Conservation (phyloP, 345 rosid genomes). For the Rhodamnia rubescens region DNA sequence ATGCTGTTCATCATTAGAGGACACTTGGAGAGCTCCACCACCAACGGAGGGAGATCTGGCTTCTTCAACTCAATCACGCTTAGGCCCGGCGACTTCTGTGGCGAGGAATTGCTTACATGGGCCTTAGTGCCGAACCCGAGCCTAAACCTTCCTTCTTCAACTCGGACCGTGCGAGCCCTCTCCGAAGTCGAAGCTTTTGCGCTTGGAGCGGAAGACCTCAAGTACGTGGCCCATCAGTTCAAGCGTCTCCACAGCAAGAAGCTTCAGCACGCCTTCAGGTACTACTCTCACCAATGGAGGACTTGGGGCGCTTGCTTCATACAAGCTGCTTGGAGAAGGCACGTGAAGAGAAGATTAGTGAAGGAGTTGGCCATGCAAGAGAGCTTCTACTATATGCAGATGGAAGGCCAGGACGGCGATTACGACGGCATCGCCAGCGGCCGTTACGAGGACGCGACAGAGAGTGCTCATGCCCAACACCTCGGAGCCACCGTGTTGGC, state of each 20-base stretch:
- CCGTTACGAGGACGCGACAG: slow-evolving; percentile 8
- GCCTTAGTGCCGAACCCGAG: slow-evolving; percentile 75
- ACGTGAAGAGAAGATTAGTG: slow-evolving; percentile 41
- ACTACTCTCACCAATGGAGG: slow-evolving; percentile 94
- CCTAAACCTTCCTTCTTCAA: slow-evolving; percentile 57
- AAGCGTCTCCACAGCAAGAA: slow-evolving; percentile 86
- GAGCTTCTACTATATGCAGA: slow-evolving; percentile 15
- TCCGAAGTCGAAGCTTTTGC: slow-evolving; percentile 90
- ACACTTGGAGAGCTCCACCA: slow-evolving; percentile 82
- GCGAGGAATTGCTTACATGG: slow-evolving; percentile 92
- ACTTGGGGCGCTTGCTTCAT: slow-evolving; percentile 86
- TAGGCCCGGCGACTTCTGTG: slow-evolving; percentile 86
- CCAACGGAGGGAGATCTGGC: slow-evolving; percentile 84
- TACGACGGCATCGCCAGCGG: slow-evolving; percentile 8
- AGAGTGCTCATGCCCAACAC: slow-evolving; percentile 19
- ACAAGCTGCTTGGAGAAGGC: slow-evolving; percentile 81
- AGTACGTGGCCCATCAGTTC: slow-evolving; percentile 76
- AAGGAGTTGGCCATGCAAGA: slow-evolving; percentile 46
- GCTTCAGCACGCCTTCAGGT: slow-evolving; percentile 88
- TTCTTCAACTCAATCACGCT: slow-evolving; percentile 85
- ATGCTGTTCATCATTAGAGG: slow-evolving; percentile 90
- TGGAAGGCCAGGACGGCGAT: slow-evolving; percentile 13
- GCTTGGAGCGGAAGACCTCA: slow-evolving; percentile 77
- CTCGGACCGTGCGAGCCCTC: slow-evolving; percentile 60
- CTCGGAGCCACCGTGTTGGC: slow-evolving; percentile 58